These are phyloP conservation scores for Mucor piriformis DNA, from an alignment of 371 early-diverging fungal genomes.

Conservation along the genomic window DNA sequence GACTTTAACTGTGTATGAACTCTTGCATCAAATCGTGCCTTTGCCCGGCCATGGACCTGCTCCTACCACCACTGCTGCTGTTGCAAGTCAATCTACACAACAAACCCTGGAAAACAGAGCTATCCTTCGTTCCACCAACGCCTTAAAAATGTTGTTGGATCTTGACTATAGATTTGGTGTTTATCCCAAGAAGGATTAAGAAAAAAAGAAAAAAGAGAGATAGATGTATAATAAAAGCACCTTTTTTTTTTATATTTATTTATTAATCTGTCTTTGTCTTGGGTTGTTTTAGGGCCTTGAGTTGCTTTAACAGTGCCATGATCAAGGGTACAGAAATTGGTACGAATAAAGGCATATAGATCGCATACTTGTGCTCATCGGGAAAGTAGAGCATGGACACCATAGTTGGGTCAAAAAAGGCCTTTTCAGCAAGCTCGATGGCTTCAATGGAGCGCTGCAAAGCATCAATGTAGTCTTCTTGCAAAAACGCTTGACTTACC, in stretches of 20 bases:
- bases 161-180: constrained; percentile 64
- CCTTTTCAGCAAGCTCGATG: constrained; percentile 73
- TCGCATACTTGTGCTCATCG: constrained; percentile 94
- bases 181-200: constrained; percentile 22
- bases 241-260: constrained; percentile 10
- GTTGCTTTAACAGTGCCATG: constrained; percentile 56
- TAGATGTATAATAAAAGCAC: neutral
- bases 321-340: constrained; percentile 83
- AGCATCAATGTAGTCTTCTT: constrained; percentile 45
- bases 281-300: constrained; percentile 41
- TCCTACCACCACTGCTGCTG: constrained; percentile 28
- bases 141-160: constrained; percentile 67
- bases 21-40: constrained; percentile 82
- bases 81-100: constrained; percentile 24
- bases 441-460: constrained; percentile 65
- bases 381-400: constrained; percentile 96
- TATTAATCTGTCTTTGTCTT: neutral
- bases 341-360: constrained; percentile 96
- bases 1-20: constrained; percentile 92
- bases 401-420: constrained; percentile 97
- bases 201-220: constrained; percentile 23
- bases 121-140: constrained; percentile 62
- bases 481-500: constrained; percentile 27
- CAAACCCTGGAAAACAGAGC: constrained; percentile 32
- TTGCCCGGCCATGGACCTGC: constrained; percentile 53